A percentile compares a stretch with the other conserved stretches of the same genome.
These are phyloP conservation scores for Pythium sukuiense DNA, from an alignment of 352 stramenopile species.

Conservation along the genomic window DNA sequence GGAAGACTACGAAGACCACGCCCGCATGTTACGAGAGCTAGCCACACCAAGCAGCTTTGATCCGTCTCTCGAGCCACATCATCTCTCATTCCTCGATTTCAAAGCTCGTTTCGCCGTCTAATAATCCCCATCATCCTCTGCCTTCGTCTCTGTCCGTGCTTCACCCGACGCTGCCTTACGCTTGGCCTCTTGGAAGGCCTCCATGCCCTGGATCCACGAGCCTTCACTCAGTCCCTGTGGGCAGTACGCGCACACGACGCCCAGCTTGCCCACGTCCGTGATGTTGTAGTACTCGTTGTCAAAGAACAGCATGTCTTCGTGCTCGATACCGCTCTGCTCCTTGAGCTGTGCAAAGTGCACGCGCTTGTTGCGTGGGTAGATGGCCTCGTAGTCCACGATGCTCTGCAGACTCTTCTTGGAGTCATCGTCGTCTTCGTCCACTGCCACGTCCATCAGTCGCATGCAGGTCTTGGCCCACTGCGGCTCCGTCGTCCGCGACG, in stretches of 20 bases:
- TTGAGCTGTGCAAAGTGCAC: slow-evolving; percentile 92
- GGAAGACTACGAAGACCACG: slow-evolving; percentile 7
- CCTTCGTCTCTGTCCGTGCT: neutral
- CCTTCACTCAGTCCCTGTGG: slow-evolving; percentile 68
- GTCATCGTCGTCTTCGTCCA: slow-evolving; percentile 15
- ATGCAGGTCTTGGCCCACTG: slow-evolving; percentile 81
- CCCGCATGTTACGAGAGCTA: slow-evolving; percentile 3
- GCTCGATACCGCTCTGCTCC: slow-evolving; percentile 87
- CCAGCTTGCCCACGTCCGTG: slow-evolving; percentile 55
- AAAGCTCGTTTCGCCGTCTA: slow-evolving; percentile 15
- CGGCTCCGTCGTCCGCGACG: slow-evolving; percentile 72
- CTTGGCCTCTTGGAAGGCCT: slow-evolving; percentile 64
- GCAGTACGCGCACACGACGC: slow-evolving; percentile 78
- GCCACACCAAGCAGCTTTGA: neutral
- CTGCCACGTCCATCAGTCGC: slow-evolving; percentile 59
- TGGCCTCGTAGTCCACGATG: slow-evolving; percentile 75
- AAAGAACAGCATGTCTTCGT: slow-evolving; percentile 97
- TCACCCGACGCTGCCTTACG: slow-evolving; percentile 9
- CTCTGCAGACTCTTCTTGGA: slow-evolving; percentile 50
- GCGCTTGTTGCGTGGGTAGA: slow-evolving; percentile 85
- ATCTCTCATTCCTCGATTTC: slow-evolving; percentile 16
- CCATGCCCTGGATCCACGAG: slow-evolving; percentile 73
- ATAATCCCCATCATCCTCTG: slow-evolving; percentile 14
- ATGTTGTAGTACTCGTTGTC: slow-evolving; percentile 92
- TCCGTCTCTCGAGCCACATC: slow-evolving; percentile 1